Conservation (phyloP, 257 asterid genomes). For the Thymus mandschuricus region DNA sequence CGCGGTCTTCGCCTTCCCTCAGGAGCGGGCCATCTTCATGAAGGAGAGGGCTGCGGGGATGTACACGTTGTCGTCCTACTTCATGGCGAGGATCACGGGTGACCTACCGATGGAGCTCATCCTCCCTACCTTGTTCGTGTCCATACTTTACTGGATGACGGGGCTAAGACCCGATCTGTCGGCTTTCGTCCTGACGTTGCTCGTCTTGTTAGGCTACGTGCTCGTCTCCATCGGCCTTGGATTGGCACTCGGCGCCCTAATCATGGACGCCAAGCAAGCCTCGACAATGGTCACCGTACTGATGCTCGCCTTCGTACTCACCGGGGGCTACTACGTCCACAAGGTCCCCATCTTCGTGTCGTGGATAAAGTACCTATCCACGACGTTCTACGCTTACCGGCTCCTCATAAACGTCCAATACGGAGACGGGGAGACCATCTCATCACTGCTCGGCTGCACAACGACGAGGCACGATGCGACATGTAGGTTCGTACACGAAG, state of each 20-base stretch:
- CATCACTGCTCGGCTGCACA: conserved; percentile 62
- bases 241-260: conserved; percentile 75
- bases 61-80: conserved; percentile 87
- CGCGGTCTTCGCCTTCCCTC: conserved; percentile 85
- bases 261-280: conserved; percentile 94
- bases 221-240: conserved; percentile 93
- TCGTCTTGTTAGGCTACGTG: conserved; percentile 65
- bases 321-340: conserved; percentile 90
- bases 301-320: conserved; percentile 80
- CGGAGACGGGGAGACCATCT: conserved; percentile 61
- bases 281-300: conserved; percentile 81
- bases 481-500: conserved; percentile 68
- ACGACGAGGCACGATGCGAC: conserved; percentile 39
- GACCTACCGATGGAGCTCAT: conserved; percentile 95
- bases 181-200: conserved; percentile 54
- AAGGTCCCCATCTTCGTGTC: conserved; percentile 64
- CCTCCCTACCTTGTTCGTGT: conserved; percentile 74
- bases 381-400: conserved; percentile 71
- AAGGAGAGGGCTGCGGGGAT: conserved; percentile 91
- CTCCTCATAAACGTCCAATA: conserved; percentile 72
- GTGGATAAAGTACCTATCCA: conserved; percentile 81
- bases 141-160: conserved; percentile 83
- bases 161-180: conserved; percentile 73
- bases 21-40: conserved; percentile 73
- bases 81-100: conserved; percentile 72